Base-by-base conservation (phyloP, 352 stramenopile species). In the Globisporangium perplexum region DNA sequence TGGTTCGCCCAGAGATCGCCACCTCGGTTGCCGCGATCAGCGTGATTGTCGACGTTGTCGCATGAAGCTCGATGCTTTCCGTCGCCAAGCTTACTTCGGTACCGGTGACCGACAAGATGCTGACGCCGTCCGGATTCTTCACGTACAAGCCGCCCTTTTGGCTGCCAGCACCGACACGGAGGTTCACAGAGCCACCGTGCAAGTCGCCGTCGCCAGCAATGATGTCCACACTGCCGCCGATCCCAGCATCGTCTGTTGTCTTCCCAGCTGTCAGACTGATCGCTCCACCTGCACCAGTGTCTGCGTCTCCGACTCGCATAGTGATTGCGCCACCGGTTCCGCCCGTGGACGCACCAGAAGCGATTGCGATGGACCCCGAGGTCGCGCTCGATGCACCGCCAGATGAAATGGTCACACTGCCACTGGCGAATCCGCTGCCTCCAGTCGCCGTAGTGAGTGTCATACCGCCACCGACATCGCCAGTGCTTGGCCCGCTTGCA, bases 201-300 rank as follows among this genome's bases (percentile, higher is more conserved):
- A 26, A 35, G 23, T 1, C 63, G 2, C 60, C 68, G 39, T 63
- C 56, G 20, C 77, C 77, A 51, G 68, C 70, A 35, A 31, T 62
- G 20, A 88, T 58, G 50, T 66, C 65, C 17, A 84, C 52, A 17
- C 57, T 65, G 5, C 77, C 77, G 23, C 77, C 77, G 11, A 63
- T 65, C 17, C 48, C 62, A 49, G 24, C 56, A 23, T 47, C 33
- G 2, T 53, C 61, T 3, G 67, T 72, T 15, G 72, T 72, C 24
- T 68, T 72, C 7, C 77, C 77, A 38, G 70, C 72, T 41, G 55
- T 64, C 38, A 83, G 63, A n/a, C 62, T 72, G 22, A 85, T 51
- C 20, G 55, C 54, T 22, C 71, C 68, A 38, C 72, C 72, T 22
- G 66, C 33, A 8, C 62, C 67, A 8, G 53, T 66, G 42, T 56